phyloP scores from a whole-genome alignment of 83 land plant genomes.

The Diphasiastrum complanatum region DNA sequence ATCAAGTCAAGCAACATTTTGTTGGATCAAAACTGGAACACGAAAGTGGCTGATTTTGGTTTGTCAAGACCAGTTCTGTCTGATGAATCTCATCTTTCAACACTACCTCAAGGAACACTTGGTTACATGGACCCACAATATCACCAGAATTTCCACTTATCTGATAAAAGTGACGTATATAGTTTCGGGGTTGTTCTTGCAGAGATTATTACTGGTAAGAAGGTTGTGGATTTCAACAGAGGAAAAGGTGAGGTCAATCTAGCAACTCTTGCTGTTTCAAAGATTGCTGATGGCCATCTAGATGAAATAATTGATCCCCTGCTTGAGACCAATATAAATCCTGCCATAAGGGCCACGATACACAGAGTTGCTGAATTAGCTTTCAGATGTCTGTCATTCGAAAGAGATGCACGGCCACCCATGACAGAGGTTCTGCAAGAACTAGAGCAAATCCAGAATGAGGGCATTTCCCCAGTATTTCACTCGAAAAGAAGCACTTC shows the following conservation, averaged over 20 bases:
- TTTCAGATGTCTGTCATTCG: conserved; percentile 66
- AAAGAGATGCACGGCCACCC: conserved; percentile 66
- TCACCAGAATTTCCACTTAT: conserved; percentile 66
- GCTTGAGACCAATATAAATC: conserved; percentile 39
- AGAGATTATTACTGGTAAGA: conserved; percentile 64
- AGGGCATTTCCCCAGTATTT: too few species aligned
- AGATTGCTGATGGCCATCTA: conserved; percentile 48
- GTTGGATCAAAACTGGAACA: conserved; percentile 46
- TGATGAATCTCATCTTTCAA: conserved; percentile 64
- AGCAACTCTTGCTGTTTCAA: conserved; percentile 56
- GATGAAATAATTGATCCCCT: conserved; percentile 68
- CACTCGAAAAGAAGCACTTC: too few species aligned
- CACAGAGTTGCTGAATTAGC: conserved; percentile 74
- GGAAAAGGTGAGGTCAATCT: conserved; percentile 51
- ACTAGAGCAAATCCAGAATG: too few species aligned
- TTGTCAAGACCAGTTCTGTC: conserved; percentile 51
- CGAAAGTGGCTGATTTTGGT: conserved; percentile 80
- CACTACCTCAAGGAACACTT: conserved; percentile 74
- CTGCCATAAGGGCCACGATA: conserved; percentile 44
- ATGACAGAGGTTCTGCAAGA: conserved; percentile 68
- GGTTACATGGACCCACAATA: conserved; percentile 82
- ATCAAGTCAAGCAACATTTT: conserved; percentile 76
- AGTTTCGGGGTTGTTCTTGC: conserved; percentile 80
- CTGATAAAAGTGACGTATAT: conserved; percentile 79
- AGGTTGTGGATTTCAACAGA: conserved; percentile 60